Conservation (phyloP, 169 alveolate species). For the Plasmodium ovale region DNA sequence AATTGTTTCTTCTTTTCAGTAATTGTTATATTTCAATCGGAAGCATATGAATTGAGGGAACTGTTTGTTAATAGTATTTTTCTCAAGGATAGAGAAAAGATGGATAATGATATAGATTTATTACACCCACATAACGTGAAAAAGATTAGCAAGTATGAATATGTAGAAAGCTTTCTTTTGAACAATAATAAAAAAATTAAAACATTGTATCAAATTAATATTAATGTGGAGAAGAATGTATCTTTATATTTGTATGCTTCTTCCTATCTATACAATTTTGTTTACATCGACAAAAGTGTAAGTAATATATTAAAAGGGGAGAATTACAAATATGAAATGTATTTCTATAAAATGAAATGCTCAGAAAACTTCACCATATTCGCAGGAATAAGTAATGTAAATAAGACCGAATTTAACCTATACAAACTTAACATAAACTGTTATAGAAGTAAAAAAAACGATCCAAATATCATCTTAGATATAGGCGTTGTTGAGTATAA, state of each 20-base stretch:
- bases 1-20: slow-evolving; percentile 21
- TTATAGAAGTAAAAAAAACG: background rate
- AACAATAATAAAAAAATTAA: slow-evolving; percentile 6
- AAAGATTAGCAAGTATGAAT: background rate
- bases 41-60: slow-evolving; percentile 4
- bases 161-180: background rate
- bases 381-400: slow-evolving; percentile 7
- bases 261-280: slow-evolving; percentile 19
- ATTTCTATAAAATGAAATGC: slow-evolving; percentile 36
- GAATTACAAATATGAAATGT: slow-evolving; percentile 36
- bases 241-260: slow-evolving; percentile 43
- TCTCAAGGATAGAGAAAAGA: background rate
- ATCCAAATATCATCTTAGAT: slow-evolving; percentile 6
- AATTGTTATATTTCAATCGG: slow-evolving; percentile 10
- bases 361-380: slow-evolving; percentile 1
- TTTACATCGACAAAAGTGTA: slow-evolving; percentile 15
- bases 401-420: background rate
- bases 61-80: slow-evolving; percentile 20
- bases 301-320: slow-evolving; percentile 34
- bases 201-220: slow-evolving; percentile 25
- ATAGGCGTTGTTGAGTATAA: slow-evolving; percentile 2
- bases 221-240: slow-evolving; percentile 2
- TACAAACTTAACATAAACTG: slow-evolving; percentile 16
- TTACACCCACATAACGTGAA: slow-evolving; percentile 22
- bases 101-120: slow-evolving; percentile 2